phyloP scores from a whole-genome alignment of 257 asterid species.

The Buddleja alternifolia region DNA sequence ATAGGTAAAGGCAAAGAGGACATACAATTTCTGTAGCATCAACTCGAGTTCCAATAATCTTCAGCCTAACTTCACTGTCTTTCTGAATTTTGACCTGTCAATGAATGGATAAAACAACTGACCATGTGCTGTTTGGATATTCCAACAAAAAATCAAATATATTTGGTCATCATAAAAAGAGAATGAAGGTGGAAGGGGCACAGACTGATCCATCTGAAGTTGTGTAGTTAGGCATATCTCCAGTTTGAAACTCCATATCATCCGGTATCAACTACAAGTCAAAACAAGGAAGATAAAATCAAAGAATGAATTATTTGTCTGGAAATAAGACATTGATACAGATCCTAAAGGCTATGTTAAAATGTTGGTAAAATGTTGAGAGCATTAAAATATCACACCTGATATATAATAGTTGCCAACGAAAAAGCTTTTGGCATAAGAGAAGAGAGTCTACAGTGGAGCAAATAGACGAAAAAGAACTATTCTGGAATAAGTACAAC shows the following conservation, averaged over 20 bases:
- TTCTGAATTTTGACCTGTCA: conserved; percentile 61
- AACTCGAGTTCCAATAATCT: conserved; percentile 67
- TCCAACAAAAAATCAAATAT: background rate
- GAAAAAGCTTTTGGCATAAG: background rate
- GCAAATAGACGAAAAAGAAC: background rate
- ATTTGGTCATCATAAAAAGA: conserved; percentile 18
- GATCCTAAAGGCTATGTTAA: background rate
- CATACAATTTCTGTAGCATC: conserved; percentile 92
- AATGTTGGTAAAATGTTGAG: background rate
- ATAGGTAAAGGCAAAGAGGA: conserved; percentile 16
- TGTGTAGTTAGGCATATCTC: conserved; percentile 93
- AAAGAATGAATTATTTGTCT: conserved; percentile 3
- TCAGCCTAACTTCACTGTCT: conserved; percentile 66
- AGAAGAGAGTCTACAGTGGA: background rate
- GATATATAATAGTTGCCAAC: background rate
- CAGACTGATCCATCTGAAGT: conserved; percentile 83
- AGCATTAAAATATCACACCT: background rate
- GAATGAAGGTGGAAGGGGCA: background rate
- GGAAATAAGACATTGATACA: background rate
- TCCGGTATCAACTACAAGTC: conserved; percentile 80
- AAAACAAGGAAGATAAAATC: background rate
- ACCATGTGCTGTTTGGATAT: conserved; percentile 9
- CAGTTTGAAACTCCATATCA: conserved; percentile 97
- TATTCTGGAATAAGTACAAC: background rate
- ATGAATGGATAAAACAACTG: conserved; percentile 21